phyloP scores from a whole-genome alignment of 75 land plant species.

The Pinus taeda region DNA sequence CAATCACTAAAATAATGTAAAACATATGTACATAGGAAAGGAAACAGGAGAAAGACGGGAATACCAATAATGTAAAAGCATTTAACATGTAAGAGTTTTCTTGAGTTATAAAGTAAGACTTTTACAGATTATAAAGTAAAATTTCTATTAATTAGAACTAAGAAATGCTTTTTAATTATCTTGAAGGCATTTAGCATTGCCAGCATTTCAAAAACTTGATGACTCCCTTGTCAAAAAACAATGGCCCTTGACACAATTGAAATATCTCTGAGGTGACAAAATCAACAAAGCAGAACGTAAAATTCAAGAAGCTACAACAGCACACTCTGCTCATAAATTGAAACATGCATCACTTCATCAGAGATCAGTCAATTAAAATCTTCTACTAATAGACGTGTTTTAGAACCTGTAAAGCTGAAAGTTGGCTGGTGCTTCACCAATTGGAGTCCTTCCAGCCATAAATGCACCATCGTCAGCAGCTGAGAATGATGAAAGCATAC shows the following conservation, averaged over 20 bases:
- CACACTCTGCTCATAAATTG: not conserved
- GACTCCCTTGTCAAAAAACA: not conserved
- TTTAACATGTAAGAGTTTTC: not conserved
- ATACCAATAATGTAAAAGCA: not conserved
- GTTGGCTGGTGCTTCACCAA: conserved; percentile 68
- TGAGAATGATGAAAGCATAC: conserved; percentile 45
- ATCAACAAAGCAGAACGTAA: not conserved
- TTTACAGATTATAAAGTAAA: not conserved
- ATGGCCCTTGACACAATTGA: not conserved
- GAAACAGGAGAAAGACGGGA: not conserved
- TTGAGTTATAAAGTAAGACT: not conserved
- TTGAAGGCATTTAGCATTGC: conserved; percentile 1
- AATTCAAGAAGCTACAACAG: not conserved
- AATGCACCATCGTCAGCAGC: conserved; percentile 48
- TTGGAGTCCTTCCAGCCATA: conserved; percentile 24
- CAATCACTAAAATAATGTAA: not conserved
- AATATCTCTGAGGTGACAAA: not conserved
- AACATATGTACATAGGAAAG: not conserved
- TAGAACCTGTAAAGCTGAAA: conserved; percentile 90
- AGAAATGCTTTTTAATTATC: not conserved
- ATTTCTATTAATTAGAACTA: not conserved
- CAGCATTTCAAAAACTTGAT: not conserved
- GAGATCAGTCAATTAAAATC: not conserved
- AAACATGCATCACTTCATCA: not conserved
- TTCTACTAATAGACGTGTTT: not conserved